Evolutionary conservation across 2,329 filamentous ascomycete genomes (phyloP), one percentile per base, ranked within the genome.

Genomic region (Alternaria tenuissima): DNA sequence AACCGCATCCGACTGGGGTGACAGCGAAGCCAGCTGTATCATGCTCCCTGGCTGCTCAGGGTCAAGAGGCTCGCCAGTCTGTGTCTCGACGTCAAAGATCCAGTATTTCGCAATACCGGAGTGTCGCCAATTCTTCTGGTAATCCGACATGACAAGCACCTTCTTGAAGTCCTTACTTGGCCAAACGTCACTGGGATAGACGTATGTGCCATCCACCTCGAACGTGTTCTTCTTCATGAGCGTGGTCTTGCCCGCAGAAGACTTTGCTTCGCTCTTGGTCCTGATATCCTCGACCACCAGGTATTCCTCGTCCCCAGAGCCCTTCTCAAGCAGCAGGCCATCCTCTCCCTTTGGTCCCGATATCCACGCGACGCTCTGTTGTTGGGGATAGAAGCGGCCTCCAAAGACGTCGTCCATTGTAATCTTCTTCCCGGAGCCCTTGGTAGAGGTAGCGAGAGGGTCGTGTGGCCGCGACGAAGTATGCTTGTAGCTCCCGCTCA

Each of bases 1-100:
- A 4, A 99, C 81, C 1, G 93, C 90, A 77, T 97, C 89, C 65
- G 93, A 94, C 53, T 88, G 86, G 0, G 95, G 95, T 57, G 92
- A 96, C 94, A 94, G 97, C 32, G 87, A 88, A 7, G 94, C 95
- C 55, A 97, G 84, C 79, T 98, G 94, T 24, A 97, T 84, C 47
- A 87, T 85, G 18, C 85, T 87, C 12, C 87, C 79, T 2, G 87
- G 84, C 48, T 91, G 83, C 2, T 81, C 82, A 0, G 92, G 90
- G 66, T 97, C 88, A 53, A 99, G 81, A 1, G 95, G 88, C 78
- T 96, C 86, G 1, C 86, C 91, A 1, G 81, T 85, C 76, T 97
- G 94, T 1, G 88, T 89, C 32, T 87, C 88, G 26, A 99, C 95
- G 74, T 99, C 91, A 66, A 97, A 91, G 61, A 99, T 89, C 88